These are phyloP conservation scores for Gnaphalium uliginosum DNA, from an alignment of 129 eudicot genomes.

Conservation along the genomic window DNA sequence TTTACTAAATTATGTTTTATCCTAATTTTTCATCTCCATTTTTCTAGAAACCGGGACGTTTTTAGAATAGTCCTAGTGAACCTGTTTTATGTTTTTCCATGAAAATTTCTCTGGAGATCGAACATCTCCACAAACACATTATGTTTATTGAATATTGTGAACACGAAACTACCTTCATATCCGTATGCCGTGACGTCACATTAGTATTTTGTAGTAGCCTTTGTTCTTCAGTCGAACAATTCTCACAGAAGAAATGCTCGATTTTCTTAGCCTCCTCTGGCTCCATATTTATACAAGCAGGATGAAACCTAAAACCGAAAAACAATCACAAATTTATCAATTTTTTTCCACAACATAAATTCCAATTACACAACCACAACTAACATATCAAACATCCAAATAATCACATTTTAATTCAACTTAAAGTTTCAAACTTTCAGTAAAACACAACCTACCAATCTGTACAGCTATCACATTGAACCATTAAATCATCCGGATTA, in stretches of 20 bases:
- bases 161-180: constrained; percentile 57
- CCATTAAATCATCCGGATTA: constrained; percentile 94
- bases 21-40: too few relatives aligned
- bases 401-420: neutral
- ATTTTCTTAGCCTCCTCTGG: constrained; percentile 75
- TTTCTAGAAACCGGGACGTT: too few relatives aligned
- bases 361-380: neutral
- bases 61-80: too few relatives aligned
- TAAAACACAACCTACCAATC: constrained; percentile 60
- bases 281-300: constrained; percentile 81
- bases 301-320: constrained; percentile 79
- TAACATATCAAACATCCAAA: constrained; percentile 12
- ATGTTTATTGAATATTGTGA: neutral
- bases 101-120: neutral
- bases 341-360: neutral
- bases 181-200: constrained; percentile 63
- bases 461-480: constrained; percentile 87
- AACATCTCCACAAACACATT: neutral
- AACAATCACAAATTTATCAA: constrained; percentile 7
- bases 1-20: too few relatives aligned
- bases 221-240: constrained; percentile 71
- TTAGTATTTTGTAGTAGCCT: constrained; percentile 65
- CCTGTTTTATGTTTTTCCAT: neutral
- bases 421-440: neutral
- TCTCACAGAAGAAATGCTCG: constrained; percentile 80